phyloP scores from a whole-genome alignment of 495 filamentous ascomycete species.

The Tricharina praecox region DNA sequence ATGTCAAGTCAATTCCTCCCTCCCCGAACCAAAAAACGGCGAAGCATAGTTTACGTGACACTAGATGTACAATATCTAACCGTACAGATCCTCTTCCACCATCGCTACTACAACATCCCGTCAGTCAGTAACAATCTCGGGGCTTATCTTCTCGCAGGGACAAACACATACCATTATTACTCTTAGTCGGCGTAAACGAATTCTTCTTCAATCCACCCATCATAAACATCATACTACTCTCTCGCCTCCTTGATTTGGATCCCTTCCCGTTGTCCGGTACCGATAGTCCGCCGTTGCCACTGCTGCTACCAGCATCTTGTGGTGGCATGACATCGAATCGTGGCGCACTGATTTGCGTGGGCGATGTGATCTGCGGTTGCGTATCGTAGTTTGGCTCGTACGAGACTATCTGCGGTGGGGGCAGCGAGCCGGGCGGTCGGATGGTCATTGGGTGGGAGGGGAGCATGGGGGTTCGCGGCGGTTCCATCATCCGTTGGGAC shows the following conservation, averaged over 20 bases:
- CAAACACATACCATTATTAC: constrained; percentile 8
- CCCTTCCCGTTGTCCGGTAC: constrained; percentile 13
- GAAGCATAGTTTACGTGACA: no score
- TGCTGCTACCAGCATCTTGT: background rate
- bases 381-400: constrained; percentile 5
- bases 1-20: no score
- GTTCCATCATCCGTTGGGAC: constrained; percentile 10
- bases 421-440: constrained; percentile 14
- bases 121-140: background rate
- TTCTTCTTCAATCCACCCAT: constrained; percentile 25
- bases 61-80: no score
- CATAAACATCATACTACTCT: constrained; percentile 46
- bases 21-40: no score
- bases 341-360: constrained; percentile 4
- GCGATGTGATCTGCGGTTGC: constrained; percentile 8
- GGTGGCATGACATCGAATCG: background rate
- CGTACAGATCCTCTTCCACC: constrained; percentile 4
- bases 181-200: constrained; percentile 13
- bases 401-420: constrained; percentile 10
- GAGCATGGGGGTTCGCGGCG: constrained; percentile 19
- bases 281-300: constrained; percentile 3
- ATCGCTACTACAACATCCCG: background rate
- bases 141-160: no score
- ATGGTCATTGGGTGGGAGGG: constrained; percentile 19
- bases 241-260: constrained; percentile 38